phyloP scores from a whole-genome alignment of 345 rosid species.

The Carallia pectinifolia region DNA sequence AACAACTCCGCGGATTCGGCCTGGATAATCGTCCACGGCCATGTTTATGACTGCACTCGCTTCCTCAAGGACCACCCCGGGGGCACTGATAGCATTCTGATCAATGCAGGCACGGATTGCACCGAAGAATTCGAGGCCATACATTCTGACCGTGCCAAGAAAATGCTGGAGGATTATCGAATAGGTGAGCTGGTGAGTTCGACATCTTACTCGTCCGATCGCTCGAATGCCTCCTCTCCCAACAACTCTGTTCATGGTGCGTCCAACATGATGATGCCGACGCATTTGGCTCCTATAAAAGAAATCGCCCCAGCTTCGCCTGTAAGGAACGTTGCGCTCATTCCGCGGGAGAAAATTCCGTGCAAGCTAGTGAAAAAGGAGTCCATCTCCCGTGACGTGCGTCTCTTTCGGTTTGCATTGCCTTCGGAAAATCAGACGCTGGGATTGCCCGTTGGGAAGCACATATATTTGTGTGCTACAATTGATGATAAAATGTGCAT shows the following conservation, averaged over 20 bases:
- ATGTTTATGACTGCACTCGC: conserved; percentile 83
- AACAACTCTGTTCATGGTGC: conserved; percentile 67
- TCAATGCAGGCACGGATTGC: conserved; percentile 89
- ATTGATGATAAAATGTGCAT: conserved; percentile 69
- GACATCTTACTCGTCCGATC: conserved; percentile 49
- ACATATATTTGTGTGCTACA: conserved; percentile 67
- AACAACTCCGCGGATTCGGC: conserved; percentile 75
- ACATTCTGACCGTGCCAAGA: conserved; percentile 89
- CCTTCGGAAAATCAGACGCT: conserved; percentile 66
- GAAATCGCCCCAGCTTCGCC: conserved; percentile 32
- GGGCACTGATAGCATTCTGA: conserved; percentile 76
- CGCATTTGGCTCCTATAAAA: conserved; percentile 56
- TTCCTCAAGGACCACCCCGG: conserved; percentile 95
- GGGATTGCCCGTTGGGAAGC: conserved; percentile 86
- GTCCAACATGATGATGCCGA: conserved; percentile 17
- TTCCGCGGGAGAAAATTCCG: conserved; percentile 71
- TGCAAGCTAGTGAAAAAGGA: conserved; percentile 74
- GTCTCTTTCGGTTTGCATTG: conserved; percentile 61
- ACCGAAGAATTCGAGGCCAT: conserved; percentile 95
- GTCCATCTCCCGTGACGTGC: conserved; percentile 68
- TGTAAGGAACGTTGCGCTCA: conserved; percentile 49
- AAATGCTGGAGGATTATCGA: conserved; percentile 67
- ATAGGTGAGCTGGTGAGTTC: conserved; percentile 66
- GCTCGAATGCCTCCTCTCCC: conserved; percentile 57
- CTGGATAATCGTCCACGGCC: conserved; percentile 94